phyloP scores from a whole-genome alignment of 768 basidiomycete genomes.

The Coprinopsis sp. region DNA sequence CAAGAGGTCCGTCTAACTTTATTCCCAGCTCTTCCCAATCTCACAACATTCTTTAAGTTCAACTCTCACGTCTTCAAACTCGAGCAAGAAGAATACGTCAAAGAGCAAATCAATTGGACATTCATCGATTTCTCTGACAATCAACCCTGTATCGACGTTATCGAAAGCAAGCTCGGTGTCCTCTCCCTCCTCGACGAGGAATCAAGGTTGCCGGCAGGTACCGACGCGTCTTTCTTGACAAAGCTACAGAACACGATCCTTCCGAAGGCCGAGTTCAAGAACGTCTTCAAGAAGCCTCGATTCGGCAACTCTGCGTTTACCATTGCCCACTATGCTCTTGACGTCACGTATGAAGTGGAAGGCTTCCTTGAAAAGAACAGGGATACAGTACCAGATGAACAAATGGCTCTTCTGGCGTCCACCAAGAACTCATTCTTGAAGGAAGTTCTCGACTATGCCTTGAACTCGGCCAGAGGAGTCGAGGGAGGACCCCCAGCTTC shows the following conservation, averaged over 20 bases:
- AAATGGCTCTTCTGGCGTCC: slow-evolving; percentile 78
- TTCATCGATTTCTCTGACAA: slow-evolving; percentile 99
- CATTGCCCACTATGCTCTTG: slow-evolving; percentile 95
- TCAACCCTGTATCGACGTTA: slow-evolving; percentile 97
- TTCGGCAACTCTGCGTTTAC: slow-evolving; percentile 98
- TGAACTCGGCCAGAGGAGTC: slow-evolving; percentile 61
- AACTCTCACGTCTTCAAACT: slow-evolving; percentile 99
- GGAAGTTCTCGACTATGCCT: slow-evolving; percentile 89
- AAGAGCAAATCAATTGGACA: slow-evolving; percentile 98
- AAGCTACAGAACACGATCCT: slow-evolving; percentile 83
- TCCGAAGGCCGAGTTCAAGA: slow-evolving; percentile 76
- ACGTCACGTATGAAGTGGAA: slow-evolving; percentile 97
- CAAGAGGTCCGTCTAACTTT: slow-evolving; percentile 66
- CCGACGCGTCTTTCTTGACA: slow-evolving; percentile 87
- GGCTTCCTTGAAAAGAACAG: slow-evolving; percentile 99
- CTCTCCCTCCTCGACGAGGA: slow-evolving; percentile 95
- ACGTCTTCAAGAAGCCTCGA: slow-evolving; percentile 96
- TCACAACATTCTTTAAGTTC: slow-evolving; percentile 56
- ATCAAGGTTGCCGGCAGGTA: slow-evolving; percentile 91
- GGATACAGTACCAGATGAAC: slow-evolving; percentile 98
- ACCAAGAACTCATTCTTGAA: slow-evolving; percentile 92
- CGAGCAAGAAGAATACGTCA: slow-evolving; percentile 98
- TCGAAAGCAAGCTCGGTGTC: slow-evolving; percentile 95
- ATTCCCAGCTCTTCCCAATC: slow-evolving; percentile 3
- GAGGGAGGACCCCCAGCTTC: slow-evolving; percentile 70